Evolutionary conservation across 306 rosid species (phyloP).

Genomic region (Rosa chinensis): DNA sequence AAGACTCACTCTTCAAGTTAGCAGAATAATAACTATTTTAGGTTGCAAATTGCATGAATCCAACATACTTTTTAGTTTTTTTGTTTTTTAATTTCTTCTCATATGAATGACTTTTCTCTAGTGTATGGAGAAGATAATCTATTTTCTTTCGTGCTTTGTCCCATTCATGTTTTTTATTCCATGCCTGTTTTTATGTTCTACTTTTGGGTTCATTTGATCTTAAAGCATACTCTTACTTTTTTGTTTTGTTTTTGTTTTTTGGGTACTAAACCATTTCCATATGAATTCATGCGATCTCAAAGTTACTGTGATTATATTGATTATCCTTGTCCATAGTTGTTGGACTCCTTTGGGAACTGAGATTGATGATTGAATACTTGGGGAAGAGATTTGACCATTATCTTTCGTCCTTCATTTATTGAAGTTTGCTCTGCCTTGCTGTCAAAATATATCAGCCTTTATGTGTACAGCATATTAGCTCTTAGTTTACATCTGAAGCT

Average conservation of each 20-base stretch:
- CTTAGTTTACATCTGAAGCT: background rate
- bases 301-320: background rate
- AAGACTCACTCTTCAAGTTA: background rate
- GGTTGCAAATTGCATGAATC: background rate
- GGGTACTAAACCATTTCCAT: background rate
- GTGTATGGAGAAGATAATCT: background rate
- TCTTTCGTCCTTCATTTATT: background rate
- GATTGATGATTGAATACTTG: background rate
- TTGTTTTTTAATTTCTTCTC: background rate
- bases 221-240: background rate
- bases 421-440: background rate
- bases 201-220: conserved; percentile 2
- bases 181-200: background rate
- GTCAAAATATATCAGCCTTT: background rate
- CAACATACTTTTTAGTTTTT: no score
- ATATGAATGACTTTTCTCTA: background rate
- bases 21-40: background rate
- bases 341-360: background rate
- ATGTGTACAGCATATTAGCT: background rate
- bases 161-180: background rate
- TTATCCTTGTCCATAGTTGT: background rate
- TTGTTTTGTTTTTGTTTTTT: background rate
- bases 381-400: background rate
- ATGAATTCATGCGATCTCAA: background rate
- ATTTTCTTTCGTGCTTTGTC: no score